A percentile compares a stretch with the other conserved stretches of the same genome.
These are phyloP conservation scores for Torrubiella hemipterigena DNA, from an alignment of 2,329 filamentous ascomycete species.

Conservation along the genomic window DNA sequence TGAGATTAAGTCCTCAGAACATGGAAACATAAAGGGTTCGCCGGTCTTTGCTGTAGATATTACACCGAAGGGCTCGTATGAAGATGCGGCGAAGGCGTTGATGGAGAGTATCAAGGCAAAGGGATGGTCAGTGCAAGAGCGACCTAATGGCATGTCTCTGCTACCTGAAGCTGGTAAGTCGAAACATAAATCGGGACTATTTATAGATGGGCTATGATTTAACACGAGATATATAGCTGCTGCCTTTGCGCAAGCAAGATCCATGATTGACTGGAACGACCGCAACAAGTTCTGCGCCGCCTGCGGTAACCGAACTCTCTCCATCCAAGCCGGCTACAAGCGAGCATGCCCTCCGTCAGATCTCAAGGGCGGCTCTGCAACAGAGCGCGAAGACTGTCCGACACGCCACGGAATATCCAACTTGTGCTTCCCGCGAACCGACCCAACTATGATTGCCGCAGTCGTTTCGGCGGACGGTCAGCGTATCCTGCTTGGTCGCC, in stretches of 20 bases:
- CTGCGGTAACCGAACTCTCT: slow-evolving; percentile 74
- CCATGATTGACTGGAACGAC: slow-evolving; percentile 86
- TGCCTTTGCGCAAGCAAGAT: slow-evolving; percentile 79
- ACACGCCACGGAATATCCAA: slow-evolving; percentile 83
- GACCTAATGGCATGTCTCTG: slow-evolving; percentile 50
- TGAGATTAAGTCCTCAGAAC: slow-evolving; percentile 21
- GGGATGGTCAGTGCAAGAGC: slow-evolving; percentile 54
- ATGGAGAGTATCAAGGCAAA: slow-evolving; percentile 30
- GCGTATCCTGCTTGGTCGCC: slow-evolving; percentile 70
- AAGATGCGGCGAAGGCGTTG: slow-evolving; percentile 45
- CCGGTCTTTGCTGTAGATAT: slow-evolving; percentile 89
- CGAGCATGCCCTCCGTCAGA: slow-evolving; percentile 66
- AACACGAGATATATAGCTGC: slow-evolving; percentile 46
- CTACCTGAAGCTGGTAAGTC: slow-evolving; percentile 46
- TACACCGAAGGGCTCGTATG: slow-evolving; percentile 55
- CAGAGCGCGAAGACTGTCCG: slow-evolving; percentile 56
- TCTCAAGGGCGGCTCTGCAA: slow-evolving; percentile 29
- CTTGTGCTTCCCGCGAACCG: slow-evolving; percentile 80
- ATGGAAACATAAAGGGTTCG: slow-evolving; percentile 61
- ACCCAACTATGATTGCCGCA: slow-evolving; percentile 91
- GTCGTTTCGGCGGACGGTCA: slow-evolving; percentile 72
- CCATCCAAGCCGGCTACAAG: slow-evolving; percentile 70
- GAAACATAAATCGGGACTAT: slow-evolving; percentile 4
- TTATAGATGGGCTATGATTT: slow-evolving; percentile 5
- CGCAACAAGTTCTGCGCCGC: slow-evolving; percentile 86